A percentile compares a stretch with the other conserved stretches of the same genome.
Evolutionary conservation across 2,329 filamentous ascomycete species (phyloP).

Genomic region (Penicillium sp.): DNA sequence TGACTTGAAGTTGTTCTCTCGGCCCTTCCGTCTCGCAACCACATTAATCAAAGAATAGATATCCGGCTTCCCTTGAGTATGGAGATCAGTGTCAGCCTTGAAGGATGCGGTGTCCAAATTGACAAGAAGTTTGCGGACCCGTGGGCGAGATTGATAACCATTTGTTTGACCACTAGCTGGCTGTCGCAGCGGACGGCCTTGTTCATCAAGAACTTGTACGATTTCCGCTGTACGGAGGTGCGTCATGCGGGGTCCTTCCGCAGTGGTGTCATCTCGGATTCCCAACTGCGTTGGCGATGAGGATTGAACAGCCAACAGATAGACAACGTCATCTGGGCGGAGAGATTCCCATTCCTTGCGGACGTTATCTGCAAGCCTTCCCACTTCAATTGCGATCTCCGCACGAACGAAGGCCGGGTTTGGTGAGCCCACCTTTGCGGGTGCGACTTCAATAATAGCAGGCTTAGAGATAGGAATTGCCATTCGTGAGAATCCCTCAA

Average conservation of each 20-base stretch:
- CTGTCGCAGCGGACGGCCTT: conserved; percentile 71
- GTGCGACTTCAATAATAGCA: conserved; percentile 81
- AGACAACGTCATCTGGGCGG: conserved; percentile 83
- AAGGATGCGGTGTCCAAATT: conserved; percentile 79
- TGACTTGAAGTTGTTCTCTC: conserved; percentile 97
- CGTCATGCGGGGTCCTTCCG: conserved; percentile 65
- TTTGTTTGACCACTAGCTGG: conserved; percentile 56
- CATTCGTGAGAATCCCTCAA: conserved; percentile 88
- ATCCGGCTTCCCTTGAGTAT: conserved; percentile 67
- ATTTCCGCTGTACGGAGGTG: conserved; percentile 80
- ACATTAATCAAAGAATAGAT: conserved; percentile 85
- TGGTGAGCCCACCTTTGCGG: conserved; percentile 77
- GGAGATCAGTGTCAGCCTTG: conserved; percentile 68
- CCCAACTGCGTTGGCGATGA: conserved; percentile 34
- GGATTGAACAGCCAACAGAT: conserved; percentile 74
- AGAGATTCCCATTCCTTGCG: conserved; percentile 88
- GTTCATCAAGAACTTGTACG: conserved; percentile 81
- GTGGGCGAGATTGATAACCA: conserved; percentile 58
- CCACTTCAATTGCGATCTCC: conserved; percentile 82
- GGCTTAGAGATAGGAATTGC: conserved; percentile 82
- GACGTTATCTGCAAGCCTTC: conserved; percentile 71
- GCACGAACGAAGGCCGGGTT: conserved; percentile 82
- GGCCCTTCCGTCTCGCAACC: conserved; percentile 74
- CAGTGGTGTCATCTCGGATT: conserved; percentile 14
- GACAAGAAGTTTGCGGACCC: conserved; percentile 70